Evolutionary conservation across 441 rosid genomes (phyloP).

Genomic region (Breynia disticha): DNA sequence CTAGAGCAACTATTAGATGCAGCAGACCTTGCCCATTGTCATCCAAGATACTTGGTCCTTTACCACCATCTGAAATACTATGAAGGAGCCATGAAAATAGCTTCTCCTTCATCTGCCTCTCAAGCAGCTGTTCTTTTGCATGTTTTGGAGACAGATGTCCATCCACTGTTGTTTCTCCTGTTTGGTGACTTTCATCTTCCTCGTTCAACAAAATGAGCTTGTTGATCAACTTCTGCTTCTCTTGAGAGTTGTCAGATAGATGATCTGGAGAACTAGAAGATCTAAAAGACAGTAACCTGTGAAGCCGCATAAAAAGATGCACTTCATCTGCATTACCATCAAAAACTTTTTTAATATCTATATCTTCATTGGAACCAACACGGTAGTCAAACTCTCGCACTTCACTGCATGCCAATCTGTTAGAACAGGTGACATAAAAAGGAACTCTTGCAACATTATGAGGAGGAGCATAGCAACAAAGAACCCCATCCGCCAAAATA

Average conservation of each 20-base stretch:
- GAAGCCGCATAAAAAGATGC: constrained; percentile 51
- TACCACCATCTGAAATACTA: constrained; percentile 71
- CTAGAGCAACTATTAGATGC: constrained; percentile 90
- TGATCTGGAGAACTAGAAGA: constrained; percentile 18
- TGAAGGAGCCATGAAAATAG: constrained; percentile 69
- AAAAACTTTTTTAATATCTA: constrained; percentile 19
- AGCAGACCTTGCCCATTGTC: constrained; percentile 84
- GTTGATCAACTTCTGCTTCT: constrained; percentile 40
- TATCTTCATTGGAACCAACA: constrained; percentile 21
- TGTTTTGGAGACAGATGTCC: constrained; percentile 31
- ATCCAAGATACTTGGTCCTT: constrained; percentile 71
- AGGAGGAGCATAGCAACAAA: constrained; percentile 56
- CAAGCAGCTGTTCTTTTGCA: constrained; percentile 44
- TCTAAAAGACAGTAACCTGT: constrained; percentile 45
- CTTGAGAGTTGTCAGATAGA: constrained; percentile 18
- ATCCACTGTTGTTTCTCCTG: constrained; percentile 27
- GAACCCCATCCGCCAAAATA: constrained; percentile 68
- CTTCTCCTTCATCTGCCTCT: constrained; percentile 65
- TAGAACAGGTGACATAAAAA: constrained; percentile 84
- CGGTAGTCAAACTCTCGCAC: constrained; percentile 86
- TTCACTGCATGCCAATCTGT: constrained; percentile 93
- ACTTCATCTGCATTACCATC: constrained; percentile 17
- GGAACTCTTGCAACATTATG: constrained; percentile 78
- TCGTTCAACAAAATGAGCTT: constrained; percentile 59
- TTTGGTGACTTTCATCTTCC: constrained; percentile 55